phyloP scores from a whole-genome alignment of 139 green algal genomes.

The Pleodorina starrii region DNA sequence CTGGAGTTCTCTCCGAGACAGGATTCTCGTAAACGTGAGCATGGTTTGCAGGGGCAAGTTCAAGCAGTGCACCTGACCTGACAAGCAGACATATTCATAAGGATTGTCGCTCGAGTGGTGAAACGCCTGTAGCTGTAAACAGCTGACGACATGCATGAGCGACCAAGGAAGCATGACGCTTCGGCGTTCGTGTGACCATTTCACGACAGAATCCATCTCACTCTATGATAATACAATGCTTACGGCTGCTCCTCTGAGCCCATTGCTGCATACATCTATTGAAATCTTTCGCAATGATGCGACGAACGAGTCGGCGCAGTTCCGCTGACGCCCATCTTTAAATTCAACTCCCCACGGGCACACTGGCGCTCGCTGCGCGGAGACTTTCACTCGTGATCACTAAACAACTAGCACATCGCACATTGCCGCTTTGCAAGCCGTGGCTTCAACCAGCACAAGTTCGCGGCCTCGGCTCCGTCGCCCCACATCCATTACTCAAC shows the following conservation, averaged over 20 bases:
- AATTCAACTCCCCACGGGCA: background rate
- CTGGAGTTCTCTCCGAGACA: too few relatives aligned
- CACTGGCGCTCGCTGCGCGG: background rate
- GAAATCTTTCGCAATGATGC: too few relatives aligned
- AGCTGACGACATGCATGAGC: background rate
- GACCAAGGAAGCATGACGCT: too few relatives aligned
- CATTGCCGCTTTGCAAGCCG: constrained; percentile 15
- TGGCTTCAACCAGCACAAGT: background rate
- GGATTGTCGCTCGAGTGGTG: too few relatives aligned
- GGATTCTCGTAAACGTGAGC: too few relatives aligned
- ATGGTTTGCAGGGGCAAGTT: too few relatives aligned
- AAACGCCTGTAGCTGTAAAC: too few relatives aligned
- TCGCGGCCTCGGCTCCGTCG: background rate
- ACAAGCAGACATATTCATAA: too few relatives aligned
- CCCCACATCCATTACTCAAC: background rate
- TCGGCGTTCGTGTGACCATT: background rate
- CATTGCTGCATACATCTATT: too few relatives aligned
- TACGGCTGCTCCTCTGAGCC: too few relatives aligned
- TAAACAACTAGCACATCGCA: background rate
- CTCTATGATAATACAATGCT: background rate
- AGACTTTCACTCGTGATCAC: constrained; percentile 30
- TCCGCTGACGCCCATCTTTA: background rate
- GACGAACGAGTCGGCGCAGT: background rate
- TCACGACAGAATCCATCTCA: background rate
- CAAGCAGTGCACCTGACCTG: too few relatives aligned